Percentiles rank a stretch among this genome's conserved stretches.
Evolutionary conservation across 2,329 filamentous ascomycete genomes (phyloP).

Genomic region (Exophiala viscosa): DNA sequence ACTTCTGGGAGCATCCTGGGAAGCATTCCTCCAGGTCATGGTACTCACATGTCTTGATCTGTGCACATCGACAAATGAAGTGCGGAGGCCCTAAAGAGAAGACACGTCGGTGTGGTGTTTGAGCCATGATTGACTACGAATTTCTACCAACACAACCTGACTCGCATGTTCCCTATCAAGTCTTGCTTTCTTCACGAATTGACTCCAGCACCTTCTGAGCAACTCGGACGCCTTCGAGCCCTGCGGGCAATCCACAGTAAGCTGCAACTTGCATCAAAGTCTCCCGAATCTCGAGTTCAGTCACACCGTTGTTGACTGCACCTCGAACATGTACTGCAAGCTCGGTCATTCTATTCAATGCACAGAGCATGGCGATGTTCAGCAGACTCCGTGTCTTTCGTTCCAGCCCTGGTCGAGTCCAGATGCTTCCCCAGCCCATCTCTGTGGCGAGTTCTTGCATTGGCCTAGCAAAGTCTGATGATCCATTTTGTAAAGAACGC

Average conservation of each 20-base stretch:
- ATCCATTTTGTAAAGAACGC: conserved; percentile 41
- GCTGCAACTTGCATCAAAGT: conserved; percentile 30
- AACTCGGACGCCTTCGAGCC: conserved; percentile 39
- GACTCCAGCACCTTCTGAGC: conserved; percentile 28
- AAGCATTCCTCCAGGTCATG: no score
- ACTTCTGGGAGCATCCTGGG: no score
- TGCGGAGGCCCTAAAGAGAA: no score
- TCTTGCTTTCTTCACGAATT: conserved; percentile 14
- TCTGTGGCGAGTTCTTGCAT: conserved; percentile 63
- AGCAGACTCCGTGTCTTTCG: conserved; percentile 59
- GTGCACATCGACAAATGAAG: no score
- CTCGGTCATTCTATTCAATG: conserved; percentile 58
- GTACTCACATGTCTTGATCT: no score
- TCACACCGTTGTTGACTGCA: conserved; percentile 60
- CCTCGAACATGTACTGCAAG: conserved; percentile 61
- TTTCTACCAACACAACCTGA: background rate
- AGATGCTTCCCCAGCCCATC: conserved; percentile 61
- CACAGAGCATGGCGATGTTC: conserved; percentile 63
- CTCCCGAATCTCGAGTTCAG: conserved; percentile 61
- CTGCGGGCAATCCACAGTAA: conserved; percentile 45
- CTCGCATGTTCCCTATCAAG: background rate
- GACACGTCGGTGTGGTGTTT: no score
- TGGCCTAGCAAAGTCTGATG: conserved; percentile 57
- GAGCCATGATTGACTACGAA: background rate
- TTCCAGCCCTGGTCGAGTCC: conserved; percentile 60